Conservation (phyloP, 2,329 filamentous ascomycete genomes). For the Pseudofabraea citricarpa region DNA sequence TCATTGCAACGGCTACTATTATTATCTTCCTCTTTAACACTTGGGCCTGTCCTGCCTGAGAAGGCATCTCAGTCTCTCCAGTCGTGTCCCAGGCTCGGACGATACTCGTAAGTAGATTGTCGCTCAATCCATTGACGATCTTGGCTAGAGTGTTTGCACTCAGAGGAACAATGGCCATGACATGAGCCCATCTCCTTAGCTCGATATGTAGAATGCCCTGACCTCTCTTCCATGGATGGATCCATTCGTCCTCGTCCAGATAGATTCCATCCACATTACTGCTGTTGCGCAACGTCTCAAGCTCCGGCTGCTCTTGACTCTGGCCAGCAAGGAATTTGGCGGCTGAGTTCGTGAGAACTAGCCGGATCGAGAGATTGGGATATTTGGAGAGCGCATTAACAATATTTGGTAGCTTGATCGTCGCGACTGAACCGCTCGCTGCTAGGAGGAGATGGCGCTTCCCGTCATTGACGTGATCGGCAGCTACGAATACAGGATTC, state of each 20-base stretch:
- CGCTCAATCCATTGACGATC: constrained; percentile 70
- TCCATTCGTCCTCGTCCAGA: constrained; percentile 83
- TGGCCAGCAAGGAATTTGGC: constrained; percentile 73
- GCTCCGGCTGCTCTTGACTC: constrained; percentile 67
- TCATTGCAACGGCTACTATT: constrained; percentile 79
- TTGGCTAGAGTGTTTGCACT: constrained; percentile 85
- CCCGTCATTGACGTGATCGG: constrained; percentile 36
- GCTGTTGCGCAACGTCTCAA: constrained; percentile 52
- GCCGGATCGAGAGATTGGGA: constrained; percentile 66
- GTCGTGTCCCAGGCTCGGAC: constrained; percentile 81
- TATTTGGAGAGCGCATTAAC: constrained; percentile 50
- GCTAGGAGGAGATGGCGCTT: constrained; percentile 61
- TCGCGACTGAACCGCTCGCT: constrained; percentile 73
- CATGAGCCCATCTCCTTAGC: constrained; percentile 73
- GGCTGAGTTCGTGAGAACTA: constrained; percentile 74
- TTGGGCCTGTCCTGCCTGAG: neutral
- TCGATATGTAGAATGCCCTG: constrained; percentile 88
- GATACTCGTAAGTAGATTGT: constrained; percentile 69
- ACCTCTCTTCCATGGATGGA: constrained; percentile 69
- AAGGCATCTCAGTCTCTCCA: constrained; percentile 10
- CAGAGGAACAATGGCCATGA: constrained; percentile 76
- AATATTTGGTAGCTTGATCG: constrained; percentile 75
- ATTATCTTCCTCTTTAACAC: constrained; percentile 55
- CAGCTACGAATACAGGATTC: constrained; percentile 16
- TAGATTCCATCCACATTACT: constrained; percentile 79